These are phyloP conservation scores for Populus euphratica DNA, from an alignment of 345 rosid genomes.

Conservation along the genomic window DNA sequence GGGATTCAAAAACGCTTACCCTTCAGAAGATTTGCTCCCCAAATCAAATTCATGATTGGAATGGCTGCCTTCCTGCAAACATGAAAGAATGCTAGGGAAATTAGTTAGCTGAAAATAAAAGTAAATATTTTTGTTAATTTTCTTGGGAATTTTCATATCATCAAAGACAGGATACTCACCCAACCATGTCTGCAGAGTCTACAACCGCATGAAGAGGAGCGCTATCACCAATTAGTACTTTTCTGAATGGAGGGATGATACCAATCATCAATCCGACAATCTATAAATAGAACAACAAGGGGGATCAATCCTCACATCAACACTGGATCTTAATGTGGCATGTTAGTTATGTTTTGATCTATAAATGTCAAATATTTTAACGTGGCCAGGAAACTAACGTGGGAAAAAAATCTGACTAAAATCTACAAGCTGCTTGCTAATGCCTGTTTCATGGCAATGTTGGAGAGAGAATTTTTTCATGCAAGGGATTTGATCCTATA, in stretches of 20 bases:
- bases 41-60: constrained; percentile 37
- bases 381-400: too few species aligned
- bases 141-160: too few species aligned
- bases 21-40: constrained; percentile 46
- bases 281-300: constrained; percentile 5
- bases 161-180: constrained; percentile 12
- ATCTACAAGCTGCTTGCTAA: too few species aligned
- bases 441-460: too few species aligned
- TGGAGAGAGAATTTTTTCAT: too few species aligned
- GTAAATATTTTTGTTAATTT: background rate
- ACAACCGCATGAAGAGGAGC: constrained; percentile 37
- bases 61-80: constrained; percentile 36
- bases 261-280: constrained; percentile 35
- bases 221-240: constrained; percentile 26
- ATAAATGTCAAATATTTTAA: too few species aligned
- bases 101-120: background rate
- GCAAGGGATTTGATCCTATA: too few species aligned
- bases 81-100: background rate
- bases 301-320: too few species aligned
- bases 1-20: constrained; percentile 15
- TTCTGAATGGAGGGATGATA: constrained; percentile 18
- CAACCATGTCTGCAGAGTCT: constrained; percentile 32
- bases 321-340: too few species aligned
- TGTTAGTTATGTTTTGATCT: too few species aligned
- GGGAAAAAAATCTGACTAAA: background rate